Conservation (phyloP, 129 eudicot species). For the Smallanthus sonchifolius region DNA sequence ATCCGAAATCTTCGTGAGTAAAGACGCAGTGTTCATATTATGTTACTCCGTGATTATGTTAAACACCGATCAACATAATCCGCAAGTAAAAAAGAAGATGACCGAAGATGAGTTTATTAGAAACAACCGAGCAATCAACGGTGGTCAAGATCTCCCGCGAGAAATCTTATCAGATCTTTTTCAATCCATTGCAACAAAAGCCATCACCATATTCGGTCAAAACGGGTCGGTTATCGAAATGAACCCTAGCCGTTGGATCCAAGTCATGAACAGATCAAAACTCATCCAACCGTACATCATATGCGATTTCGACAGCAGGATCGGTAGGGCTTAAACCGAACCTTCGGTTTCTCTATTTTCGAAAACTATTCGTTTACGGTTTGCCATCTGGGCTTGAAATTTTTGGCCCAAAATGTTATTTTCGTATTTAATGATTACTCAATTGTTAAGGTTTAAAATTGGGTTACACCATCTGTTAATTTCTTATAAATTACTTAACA, state of each 20-base stretch:
- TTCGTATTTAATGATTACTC: too few species aligned
- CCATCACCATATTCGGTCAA: constrained; percentile 51
- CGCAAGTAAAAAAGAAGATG: constrained; percentile 96
- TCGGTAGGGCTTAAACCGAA: constrained; percentile 28
- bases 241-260: constrained; percentile 85
- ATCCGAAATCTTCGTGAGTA: constrained; percentile 61
- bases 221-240: constrained; percentile 42
- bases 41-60: constrained; percentile 89
- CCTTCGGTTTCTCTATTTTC: too few species aligned
- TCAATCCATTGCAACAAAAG: constrained; percentile 59
- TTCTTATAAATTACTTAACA: too few species aligned
- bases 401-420: too few species aligned
- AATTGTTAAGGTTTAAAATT: too few species aligned
- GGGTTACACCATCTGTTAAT: too few species aligned
- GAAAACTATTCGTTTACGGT: too few species aligned
- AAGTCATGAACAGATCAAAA: constrained; percentile 62
- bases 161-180: constrained; percentile 70
- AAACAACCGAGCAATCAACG: constrained; percentile 75
- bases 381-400: too few species aligned
- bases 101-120: constrained; percentile 86
- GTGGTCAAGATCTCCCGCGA: constrained; percentile 86
- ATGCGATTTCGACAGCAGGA: constrained; percentile 50
- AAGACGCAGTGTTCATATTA: constrained; percentile 63
- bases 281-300: constrained; percentile 36
- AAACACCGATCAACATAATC: constrained; percentile 94